Evolutionary conservation across 202 grass and related monocot genomes (phyloP).

Genomic region (Elaeis oleifera): DNA sequence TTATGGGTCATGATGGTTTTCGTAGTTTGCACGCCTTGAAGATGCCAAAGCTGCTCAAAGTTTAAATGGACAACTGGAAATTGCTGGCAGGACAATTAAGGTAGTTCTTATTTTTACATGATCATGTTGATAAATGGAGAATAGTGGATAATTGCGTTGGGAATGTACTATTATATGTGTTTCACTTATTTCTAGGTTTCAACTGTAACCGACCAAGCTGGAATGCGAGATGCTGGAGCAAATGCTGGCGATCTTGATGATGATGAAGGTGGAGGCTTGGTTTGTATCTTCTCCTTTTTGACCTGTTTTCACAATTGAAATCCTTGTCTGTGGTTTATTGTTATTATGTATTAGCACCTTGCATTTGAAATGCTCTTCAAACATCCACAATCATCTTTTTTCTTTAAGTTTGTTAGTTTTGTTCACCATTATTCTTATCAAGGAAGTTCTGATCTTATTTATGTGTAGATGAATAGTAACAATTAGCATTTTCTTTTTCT

Average conservation of each 20-base stretch:
- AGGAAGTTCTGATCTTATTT: too few species aligned
- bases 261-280: constrained; percentile 96
- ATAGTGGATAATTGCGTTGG: constrained; percentile 11
- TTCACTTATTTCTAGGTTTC: constrained; percentile 52
- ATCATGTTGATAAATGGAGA: neutral
- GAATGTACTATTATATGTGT: constrained; percentile 14
- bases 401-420: too few species aligned
- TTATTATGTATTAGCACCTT: constrained; percentile 13
- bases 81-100: constrained; percentile 96
- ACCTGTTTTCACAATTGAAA: constrained; percentile 18
- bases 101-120: constrained; percentile 31
- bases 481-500: too few species aligned
- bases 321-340: neutral
- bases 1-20: constrained; percentile 14
- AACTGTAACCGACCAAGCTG: constrained; percentile 84
- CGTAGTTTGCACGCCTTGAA: constrained; percentile 89
- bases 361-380: too few species aligned
- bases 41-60: constrained; percentile 97
- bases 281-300: constrained; percentile 27
- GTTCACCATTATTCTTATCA: too few species aligned
- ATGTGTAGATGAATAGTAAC: too few species aligned
- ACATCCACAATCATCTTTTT: too few species aligned
- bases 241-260: constrained; percentile 90
- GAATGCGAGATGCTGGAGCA: constrained; percentile 49
- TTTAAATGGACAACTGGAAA: constrained; percentile 96